Evolutionary conservation across 108 stramenopile genomes (phyloP), one percentile per base, ranked within the genome.

Genomic region (Fragilariopsis cylindrus): DNA sequence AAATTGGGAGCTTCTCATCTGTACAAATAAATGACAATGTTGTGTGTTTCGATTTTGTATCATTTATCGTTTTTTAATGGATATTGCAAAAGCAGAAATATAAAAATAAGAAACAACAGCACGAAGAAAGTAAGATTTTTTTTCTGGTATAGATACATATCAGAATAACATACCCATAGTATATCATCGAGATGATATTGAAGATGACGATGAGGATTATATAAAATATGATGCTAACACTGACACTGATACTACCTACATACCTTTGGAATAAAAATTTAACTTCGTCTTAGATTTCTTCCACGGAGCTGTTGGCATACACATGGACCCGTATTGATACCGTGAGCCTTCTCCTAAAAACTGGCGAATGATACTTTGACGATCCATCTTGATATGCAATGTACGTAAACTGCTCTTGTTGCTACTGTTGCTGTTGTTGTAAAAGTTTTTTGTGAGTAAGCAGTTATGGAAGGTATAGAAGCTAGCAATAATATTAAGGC

Each of bases 1-100:
- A 39, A 6, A 87, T 69, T 5, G 86, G 88, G 19, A 89, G 62
- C 7, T 79, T 72, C 53, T 89, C 88, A 70, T 89, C 86, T 70
- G 66, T 46, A 62, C 3, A 66, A 39, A 0, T 9, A 9, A 52
- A 52, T 52, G 0, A 13, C 50, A 1, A 13, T 52, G 50, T 13
- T 9, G 13, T 52, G 50, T 52, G 50, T 13, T 52, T 52, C 50
- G 50, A 1, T 13, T 52, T 30, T 30, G 30, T 30, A 30, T 30
- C 30, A 30, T 30, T 30, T 30, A 30, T 30, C 30, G 30, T 1
- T 30, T 21, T 30, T 30, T 0, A 30, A 30, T 30, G 30, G 30
- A 30, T 30, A 30, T 30, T 30, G 30, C 15, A 42, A 0, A 40
- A 43, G 68, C 45, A 39, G 11, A 43, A 46, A 44, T 11, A 7